phyloP scores from a whole-genome alignment of 495 filamentous ascomycete genomes.

The Aspergillus sclerotioniger region DNA sequence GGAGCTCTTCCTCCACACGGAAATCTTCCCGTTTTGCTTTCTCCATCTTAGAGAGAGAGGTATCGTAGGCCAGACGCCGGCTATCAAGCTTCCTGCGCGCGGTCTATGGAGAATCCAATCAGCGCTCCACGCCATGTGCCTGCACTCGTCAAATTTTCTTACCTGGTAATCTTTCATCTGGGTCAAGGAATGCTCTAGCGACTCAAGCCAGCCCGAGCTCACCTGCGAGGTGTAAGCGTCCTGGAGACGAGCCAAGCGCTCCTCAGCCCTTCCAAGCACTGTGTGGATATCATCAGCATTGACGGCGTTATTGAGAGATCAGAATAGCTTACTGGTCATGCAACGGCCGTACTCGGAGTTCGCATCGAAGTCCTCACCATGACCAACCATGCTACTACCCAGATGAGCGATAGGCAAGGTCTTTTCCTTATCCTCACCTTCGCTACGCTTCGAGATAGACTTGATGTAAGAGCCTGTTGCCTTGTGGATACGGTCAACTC shows the following conservation, averaged over 20 bases:
- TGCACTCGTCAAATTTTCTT: conserved; percentile 18
- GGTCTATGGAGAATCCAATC: conserved; percentile 45
- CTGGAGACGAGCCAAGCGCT: conserved; percentile 82
- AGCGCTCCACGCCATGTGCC: conserved; percentile 11
- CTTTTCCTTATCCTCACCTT: conserved; percentile 84
- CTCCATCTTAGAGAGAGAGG: conserved; percentile 86
- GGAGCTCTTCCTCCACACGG: conserved; percentile 87
- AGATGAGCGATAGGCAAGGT: conserved; percentile 75
- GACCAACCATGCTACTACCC: conserved; percentile 82
- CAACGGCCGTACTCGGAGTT: conserved; percentile 93
- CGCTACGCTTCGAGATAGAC: conserved; percentile 80
- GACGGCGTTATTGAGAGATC: background rate
- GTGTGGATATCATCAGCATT: background rate
- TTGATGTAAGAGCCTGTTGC: conserved; percentile 90
- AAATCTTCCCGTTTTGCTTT: conserved; percentile 94
- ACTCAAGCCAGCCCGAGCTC: conserved; percentile 87
- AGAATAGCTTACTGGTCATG: conserved; percentile 63
- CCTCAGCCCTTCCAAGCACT: conserved; percentile 83
- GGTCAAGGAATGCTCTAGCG: conserved; percentile 79
- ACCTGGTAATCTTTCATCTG: conserved; percentile 99
- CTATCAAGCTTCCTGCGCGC: conserved; percentile 94
- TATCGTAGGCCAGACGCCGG: conserved; percentile 87
- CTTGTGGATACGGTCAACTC: conserved; percentile 87
- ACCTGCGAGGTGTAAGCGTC: conserved; percentile 81
- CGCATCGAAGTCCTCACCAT: conserved; percentile 90